phyloP scores from a whole-genome alignment of 2,329 filamentous ascomycete species.

The Colletotrichum sp. region DNA sequence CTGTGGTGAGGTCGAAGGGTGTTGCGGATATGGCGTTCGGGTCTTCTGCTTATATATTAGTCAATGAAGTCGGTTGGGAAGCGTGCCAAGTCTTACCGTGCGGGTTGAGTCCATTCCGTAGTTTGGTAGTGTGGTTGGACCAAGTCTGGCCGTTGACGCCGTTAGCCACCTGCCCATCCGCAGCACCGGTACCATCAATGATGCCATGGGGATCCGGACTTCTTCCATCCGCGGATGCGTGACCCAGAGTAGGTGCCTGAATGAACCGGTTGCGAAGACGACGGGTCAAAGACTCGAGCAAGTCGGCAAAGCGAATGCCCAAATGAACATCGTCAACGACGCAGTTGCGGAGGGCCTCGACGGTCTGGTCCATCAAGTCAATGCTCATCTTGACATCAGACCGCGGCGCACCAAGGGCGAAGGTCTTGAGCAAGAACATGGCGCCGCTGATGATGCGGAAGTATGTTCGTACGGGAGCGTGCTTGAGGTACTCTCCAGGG shows the following conservation, averaged over 20 bases:
- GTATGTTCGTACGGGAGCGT: constrained; percentile 83
- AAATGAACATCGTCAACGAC: constrained; percentile 87
- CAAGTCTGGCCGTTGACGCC: constrained; percentile 17
- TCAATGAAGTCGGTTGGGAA: constrained; percentile 10
- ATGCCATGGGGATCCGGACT: constrained; percentile 39
- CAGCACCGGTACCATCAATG: constrained; percentile 18
- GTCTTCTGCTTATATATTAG: constrained; percentile 11
- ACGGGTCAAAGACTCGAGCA: constrained; percentile 79
- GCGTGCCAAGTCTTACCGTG: constrained; percentile 33
- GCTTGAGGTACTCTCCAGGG: constrained; percentile 77
- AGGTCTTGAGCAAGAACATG: constrained; percentile 85
- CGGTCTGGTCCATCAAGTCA: constrained; percentile 74
- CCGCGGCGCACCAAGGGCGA: constrained; percentile 79
- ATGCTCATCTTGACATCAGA: constrained; percentile 79
- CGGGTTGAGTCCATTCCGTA: constrained; percentile 43
- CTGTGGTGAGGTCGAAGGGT: constrained; percentile 61
- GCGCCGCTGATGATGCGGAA: constrained; percentile 86
- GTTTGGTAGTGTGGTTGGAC: constrained; percentile 40
- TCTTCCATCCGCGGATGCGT: constrained; percentile 43
- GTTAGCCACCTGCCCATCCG: constrained; percentile 5
- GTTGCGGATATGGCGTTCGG: constrained; percentile 61
- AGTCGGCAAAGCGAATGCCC: constrained; percentile 81
- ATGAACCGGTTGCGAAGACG: constrained; percentile 77
- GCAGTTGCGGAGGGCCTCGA: constrained; percentile 75
- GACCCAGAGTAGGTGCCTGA: constrained; percentile 58